Percentiles rank a stretch among this genome's conserved stretches.
Evolutionary conservation across 345 rosid species (phyloP).

Genomic region (Sisymbrium altissimum): DNA sequence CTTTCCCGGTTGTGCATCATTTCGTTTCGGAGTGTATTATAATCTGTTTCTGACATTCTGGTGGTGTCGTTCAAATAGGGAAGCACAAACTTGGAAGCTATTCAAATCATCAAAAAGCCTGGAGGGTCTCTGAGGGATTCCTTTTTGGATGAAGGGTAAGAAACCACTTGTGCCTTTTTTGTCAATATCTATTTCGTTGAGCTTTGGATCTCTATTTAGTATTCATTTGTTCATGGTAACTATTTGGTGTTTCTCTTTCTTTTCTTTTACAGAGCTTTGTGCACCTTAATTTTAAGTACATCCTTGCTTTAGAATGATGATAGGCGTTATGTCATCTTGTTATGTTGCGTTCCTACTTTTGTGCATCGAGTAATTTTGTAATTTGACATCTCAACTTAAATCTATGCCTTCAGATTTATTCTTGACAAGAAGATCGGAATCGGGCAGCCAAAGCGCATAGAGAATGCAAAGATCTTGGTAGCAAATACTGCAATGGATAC

Average conservation of each 20-base stretch:
- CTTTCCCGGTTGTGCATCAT: neutral
- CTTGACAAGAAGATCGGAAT: conserved; percentile 99
- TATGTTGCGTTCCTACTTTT: neutral
- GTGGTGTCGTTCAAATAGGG: conserved; percentile 48
- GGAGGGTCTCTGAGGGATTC: conserved; percentile 95
- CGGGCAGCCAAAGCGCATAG: conserved; percentile 96
- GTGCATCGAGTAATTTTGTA: neutral
- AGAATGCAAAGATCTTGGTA: conserved; percentile 92
- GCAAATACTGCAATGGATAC: conserved; percentile 99
- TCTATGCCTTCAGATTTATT: conserved; percentile 59
- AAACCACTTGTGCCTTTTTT: neutral
- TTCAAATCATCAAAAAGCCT: conserved; percentile 96
- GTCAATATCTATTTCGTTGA: neutral
- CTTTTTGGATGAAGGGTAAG: conserved; percentile 98
- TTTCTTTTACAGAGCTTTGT: neutral
- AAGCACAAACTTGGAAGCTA: conserved; percentile 91
- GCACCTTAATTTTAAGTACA: neutral
- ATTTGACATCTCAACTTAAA: neutral
- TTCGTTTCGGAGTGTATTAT: neutral
- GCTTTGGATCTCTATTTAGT: neutral
- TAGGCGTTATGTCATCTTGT: neutral
- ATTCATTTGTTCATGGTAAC: neutral
- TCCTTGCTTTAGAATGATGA: neutral
- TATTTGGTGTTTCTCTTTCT: neutral
- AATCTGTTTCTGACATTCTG: neutral